Conservation (phyloP, 164 flowering plant genomes). For the Akebia trifoliata region DNA sequence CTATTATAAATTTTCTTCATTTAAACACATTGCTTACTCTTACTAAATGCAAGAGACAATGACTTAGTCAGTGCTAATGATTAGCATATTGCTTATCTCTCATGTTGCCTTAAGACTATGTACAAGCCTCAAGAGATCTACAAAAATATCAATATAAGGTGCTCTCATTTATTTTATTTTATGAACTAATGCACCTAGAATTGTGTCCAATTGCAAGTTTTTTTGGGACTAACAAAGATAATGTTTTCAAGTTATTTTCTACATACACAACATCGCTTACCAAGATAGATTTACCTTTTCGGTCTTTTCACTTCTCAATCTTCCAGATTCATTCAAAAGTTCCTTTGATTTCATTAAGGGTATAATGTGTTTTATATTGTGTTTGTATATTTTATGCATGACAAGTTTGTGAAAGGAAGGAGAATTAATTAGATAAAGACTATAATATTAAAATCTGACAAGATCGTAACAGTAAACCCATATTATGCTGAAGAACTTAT, state of each 20-base stretch:
- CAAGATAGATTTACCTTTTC: conserved; percentile 85
- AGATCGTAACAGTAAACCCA: conserved; percentile 76
- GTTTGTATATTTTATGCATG: conserved; percentile 38
- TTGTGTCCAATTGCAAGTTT: neutral
- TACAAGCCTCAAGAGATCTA: conserved; percentile 61
- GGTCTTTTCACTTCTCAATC: conserved; percentile 67
- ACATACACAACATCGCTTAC: conserved; percentile 92
- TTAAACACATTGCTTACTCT: neutral
- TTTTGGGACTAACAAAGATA: neutral
- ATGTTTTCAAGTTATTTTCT: conserved; percentile 58
- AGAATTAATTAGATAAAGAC: conserved; percentile 99
- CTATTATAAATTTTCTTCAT: neutral
- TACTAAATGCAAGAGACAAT: conserved; percentile 53
- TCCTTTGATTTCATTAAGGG: conserved; percentile 97
- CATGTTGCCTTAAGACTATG: conserved; percentile 67
- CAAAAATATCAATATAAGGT: conserved; percentile 55
- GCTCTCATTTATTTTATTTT: neutral
- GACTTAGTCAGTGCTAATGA: conserved; percentile 72
- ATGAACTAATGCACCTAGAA: too few relatives aligned
- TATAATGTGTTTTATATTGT: conserved; percentile 18
- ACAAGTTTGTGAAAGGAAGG: conserved; percentile 84
- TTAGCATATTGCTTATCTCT: conserved; percentile 81
- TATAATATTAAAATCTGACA: conserved; percentile 68
- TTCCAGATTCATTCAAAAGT: conserved; percentile 58
- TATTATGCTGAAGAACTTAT: conserved; percentile 79